These are phyloP conservation scores for Cyberlindnera mississippiensis DNA, from an alignment of 805 yeast genomes.

Conservation along the genomic window DNA sequence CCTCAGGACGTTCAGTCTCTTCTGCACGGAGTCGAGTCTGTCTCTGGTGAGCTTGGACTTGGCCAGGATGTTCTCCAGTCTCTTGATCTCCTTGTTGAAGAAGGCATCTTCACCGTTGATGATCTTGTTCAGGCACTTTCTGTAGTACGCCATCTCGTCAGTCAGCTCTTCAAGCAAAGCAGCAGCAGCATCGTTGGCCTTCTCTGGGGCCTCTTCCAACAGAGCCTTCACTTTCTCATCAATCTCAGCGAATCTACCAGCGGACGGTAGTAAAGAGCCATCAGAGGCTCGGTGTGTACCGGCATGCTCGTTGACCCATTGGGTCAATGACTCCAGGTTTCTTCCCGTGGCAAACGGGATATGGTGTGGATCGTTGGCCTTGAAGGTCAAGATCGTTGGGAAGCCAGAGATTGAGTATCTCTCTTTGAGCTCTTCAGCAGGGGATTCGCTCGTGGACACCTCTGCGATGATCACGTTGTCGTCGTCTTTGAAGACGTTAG, in stretches of 20 bases:
- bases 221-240: constrained; percentile 26
- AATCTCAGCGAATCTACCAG: constrained; percentile 21
- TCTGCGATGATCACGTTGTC: constrained; percentile 40
- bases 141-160: constrained; percentile 42
- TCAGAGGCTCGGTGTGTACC: constrained; percentile 34
- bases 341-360: constrained; percentile 35
- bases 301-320: constrained; percentile 44
- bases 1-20: constrained; percentile 46
- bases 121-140: constrained; percentile 41
- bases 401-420: constrained; percentile 39
- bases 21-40: constrained; percentile 46
- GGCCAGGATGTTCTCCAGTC: constrained; percentile 40
- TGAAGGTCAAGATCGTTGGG: constrained; percentile 50
- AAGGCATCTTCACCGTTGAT: constrained; percentile 41
- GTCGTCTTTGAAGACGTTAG: constrained; percentile 38
- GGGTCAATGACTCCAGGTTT: constrained; percentile 46
- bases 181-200: constrained; percentile 25
- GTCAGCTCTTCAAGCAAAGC: constrained; percentile 28
- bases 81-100: constrained; percentile 37
- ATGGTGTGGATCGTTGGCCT: constrained; percentile 32
- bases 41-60: constrained; percentile 30
- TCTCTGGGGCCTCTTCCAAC: constrained; percentile 24
- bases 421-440: constrained; percentile 38
- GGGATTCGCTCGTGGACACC: constrained; percentile 40
- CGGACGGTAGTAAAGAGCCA: constrained; percentile 32